Conservation (phyloP, 345 rosid genomes). For the Firmiana major region DNA sequence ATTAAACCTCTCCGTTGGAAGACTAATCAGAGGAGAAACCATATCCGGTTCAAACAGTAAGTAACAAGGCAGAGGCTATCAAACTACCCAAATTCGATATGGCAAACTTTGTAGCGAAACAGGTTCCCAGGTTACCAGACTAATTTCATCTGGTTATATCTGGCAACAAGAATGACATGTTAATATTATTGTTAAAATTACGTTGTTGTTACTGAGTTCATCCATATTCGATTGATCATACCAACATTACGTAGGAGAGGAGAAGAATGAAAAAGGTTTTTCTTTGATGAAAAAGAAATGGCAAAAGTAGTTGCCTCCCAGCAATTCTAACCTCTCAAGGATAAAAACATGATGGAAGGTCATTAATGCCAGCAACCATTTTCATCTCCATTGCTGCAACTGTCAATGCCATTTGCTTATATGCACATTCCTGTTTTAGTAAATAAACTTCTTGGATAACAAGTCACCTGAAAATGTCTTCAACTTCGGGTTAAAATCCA, state of each 20-base stretch:
- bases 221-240: neutral
- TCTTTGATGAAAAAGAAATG: neutral
- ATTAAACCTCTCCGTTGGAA: too few species aligned
- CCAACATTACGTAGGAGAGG: neutral
- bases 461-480: constrained; percentile 5
- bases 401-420: neutral
- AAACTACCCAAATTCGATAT: neutral
- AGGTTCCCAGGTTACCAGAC: neutral
- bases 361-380: neutral
- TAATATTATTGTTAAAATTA: neutral
- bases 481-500: neutral
- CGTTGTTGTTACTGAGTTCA: neutral
- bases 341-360: neutral
- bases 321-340: constrained; percentile 9
- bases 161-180: too few species aligned
- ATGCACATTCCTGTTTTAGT: constrained; percentile 4
- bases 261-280: neutral
- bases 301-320: neutral
- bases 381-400: neutral
- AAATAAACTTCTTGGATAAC: neutral
- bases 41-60: too few species aligned
- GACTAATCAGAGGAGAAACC: too few species aligned
- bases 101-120: neutral
- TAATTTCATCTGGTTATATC: too few species aligned
- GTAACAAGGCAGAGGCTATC: neutral